phyloP scores from a whole-genome alignment of 495 filamentous ascomycete species.

The Penicillium nucicola region DNA sequence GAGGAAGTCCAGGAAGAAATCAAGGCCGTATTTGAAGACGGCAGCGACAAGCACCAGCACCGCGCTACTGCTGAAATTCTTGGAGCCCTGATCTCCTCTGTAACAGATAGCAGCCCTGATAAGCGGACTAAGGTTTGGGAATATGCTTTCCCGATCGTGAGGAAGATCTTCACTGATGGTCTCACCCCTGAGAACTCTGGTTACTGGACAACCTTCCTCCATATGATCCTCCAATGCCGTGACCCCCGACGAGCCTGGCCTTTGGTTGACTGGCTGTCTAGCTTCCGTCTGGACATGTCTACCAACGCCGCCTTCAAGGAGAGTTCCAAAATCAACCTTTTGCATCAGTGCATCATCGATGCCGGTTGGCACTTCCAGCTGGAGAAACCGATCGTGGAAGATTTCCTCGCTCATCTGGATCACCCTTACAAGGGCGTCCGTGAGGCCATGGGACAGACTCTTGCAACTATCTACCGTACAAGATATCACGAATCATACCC shows the following conservation, averaged over 20 bases:
- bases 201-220: constrained; percentile 93
- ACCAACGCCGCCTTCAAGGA: constrained; percentile 99
- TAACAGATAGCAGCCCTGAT: constrained; percentile 65
- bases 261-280: constrained; percentile 76
- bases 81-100: constrained; percentile 73
- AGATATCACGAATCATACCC: constrained; percentile 90
- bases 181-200: constrained; percentile 89
- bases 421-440: constrained; percentile 97
- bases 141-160: constrained; percentile 85
- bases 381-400: constrained; percentile 83
- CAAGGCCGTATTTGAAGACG: constrained; percentile 75
- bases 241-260: constrained; percentile 87
- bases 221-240: constrained; percentile 76
- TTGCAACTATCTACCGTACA: constrained; percentile 83
- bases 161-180: constrained; percentile 80
- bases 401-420: constrained; percentile 89
- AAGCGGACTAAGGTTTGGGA: constrained; percentile 76
- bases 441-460: constrained; percentile 87
- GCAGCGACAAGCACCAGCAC: constrained; percentile 96
- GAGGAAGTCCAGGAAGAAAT: constrained; percentile 84
- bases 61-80: constrained; percentile 94
- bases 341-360: constrained; percentile 84
- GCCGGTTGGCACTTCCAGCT: constrained; percentile 95
- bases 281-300: constrained; percentile 86
- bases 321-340: constrained; percentile 88